Base-by-base conservation (phyloP, 805 yeast species). In the Metschnikowia koreensis region DNA sequence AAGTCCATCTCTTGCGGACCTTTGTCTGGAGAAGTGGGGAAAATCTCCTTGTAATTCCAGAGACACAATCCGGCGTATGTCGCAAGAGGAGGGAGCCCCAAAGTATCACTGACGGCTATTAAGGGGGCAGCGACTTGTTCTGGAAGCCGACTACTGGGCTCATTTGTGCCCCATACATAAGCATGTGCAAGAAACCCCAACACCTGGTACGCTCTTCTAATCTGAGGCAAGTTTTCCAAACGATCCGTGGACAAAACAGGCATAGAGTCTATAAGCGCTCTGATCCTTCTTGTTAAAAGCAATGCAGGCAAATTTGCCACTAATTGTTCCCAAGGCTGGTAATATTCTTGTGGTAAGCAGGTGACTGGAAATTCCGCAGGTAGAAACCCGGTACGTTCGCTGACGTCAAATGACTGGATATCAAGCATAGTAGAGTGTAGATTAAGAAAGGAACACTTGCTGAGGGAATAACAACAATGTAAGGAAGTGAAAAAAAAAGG, bases 61-160 rank as follows among this genome's bases (percentile, higher is more conserved):
- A 92, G 79, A 56, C 94, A 83, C 55, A 90, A 72, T 1, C 93
- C 87, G 4, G 97, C 89, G 66, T 90, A 93, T 0, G 97, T 89
- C 12, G 90, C 92, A 29, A 92, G 68, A 0, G 97, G 96, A 0
- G 97, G 97, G 13, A 92, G 72, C 22, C 87, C 84, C 54, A 93
- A 75, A 31, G 73, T 61, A 2, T 81, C 80, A 7, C 87, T 71
- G 0, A 83, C 81, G 43, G 69, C 70, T 1, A 87, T 57, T 71
- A 89, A 78, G 0, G 98, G 97, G 46, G 73, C 68, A 1, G 97
- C 86, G 22, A 92, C 62, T 54, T 81, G 82, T 44, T 65, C 69
- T 0, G 97, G 97, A 13, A 93, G 67, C 40, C 68, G 73, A 54
- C 86, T 84, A 11, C 70, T 67, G 15, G 96, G 87, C 44, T 67